phyloP scores from a whole-genome alignment of 148 eudicot species.

The Silene uniflora region DNA sequence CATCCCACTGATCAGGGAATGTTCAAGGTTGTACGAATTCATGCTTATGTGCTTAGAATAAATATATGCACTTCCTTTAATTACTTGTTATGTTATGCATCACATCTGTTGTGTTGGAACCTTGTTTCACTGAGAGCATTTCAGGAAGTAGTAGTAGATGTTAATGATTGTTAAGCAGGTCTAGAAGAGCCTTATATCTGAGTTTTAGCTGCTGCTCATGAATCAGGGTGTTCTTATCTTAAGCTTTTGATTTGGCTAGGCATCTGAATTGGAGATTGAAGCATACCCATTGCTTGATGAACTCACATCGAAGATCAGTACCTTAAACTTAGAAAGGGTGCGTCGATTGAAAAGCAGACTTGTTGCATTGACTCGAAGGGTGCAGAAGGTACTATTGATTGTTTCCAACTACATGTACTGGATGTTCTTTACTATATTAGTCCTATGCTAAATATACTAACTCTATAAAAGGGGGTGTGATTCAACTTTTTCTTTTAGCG shows the following conservation, averaged over 20 bases:
- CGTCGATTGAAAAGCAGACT: slow-evolving; percentile 96
- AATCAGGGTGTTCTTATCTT: neutral
- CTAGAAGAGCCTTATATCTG: neutral
- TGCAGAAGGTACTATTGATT: slow-evolving; percentile 70
- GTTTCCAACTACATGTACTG: neutral
- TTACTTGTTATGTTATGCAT: slow-evolving; percentile 5
- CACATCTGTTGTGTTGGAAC: neutral
- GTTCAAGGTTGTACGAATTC: neutral
- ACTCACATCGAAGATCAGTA: slow-evolving; percentile 91
- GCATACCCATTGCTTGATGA: slow-evolving; percentile 98
- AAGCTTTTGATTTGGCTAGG: slow-evolving; percentile 42
- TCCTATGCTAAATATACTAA: neutral
- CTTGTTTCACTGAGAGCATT: neutral
- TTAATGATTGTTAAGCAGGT: neutral
- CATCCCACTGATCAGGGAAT: neutral
- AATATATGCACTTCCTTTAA: neutral
- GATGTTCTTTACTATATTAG: neutral
- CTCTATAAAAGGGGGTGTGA: neutral
- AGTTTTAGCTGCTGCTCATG: neutral
- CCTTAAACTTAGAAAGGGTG: slow-evolving; percentile 79
- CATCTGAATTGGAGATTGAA: slow-evolving; percentile 88
- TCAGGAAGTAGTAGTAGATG: neutral
- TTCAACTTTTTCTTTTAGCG: neutral
- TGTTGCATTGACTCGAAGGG: slow-evolving; percentile 85
- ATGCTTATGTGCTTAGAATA: neutral